Percentiles rank a stretch among this genome's conserved stretches.
Evolutionary conservation across 768 basidiomycete species (phyloP).

Genomic region (Leucosporidium yakuticum): DNA sequence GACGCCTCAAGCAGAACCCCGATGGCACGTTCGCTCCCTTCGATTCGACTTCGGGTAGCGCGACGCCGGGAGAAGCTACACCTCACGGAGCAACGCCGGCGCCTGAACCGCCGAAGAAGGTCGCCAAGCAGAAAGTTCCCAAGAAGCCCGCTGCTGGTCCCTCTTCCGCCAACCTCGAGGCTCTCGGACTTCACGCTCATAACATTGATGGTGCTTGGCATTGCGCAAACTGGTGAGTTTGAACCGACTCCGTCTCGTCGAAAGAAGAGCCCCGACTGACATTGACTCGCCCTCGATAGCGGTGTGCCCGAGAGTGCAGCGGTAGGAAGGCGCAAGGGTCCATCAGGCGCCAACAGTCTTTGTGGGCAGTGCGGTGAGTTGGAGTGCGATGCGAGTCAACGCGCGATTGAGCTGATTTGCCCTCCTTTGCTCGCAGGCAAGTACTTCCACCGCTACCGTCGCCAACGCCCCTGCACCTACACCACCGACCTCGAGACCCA

Average conservation of each 20-base stretch:
- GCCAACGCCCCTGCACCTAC: slow-evolving; percentile 73
- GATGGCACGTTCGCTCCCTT: neutral
- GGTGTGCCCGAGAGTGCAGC: slow-evolving; percentile 84
- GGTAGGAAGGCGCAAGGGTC: slow-evolving; percentile 78
- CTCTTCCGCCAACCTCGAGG: neutral
- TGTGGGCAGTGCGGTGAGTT: slow-evolving; percentile 84
- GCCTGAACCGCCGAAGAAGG: slow-evolving; percentile 19
- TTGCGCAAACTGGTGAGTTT: slow-evolving; percentile 60
- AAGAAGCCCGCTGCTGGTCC: neutral
- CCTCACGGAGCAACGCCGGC: slow-evolving; percentile 14
- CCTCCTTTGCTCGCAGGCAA: slow-evolving; percentile 55
- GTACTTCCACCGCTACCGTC: slow-evolving; percentile 79
- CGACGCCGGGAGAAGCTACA: too few relatives aligned
- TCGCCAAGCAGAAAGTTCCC: neutral
- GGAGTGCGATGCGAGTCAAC: neutral
- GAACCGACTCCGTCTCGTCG: neutral
- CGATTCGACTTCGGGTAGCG: too few relatives aligned
- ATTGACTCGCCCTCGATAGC: neutral
- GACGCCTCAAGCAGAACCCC: neutral
- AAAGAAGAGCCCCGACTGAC: too few relatives aligned
- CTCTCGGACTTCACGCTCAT: slow-evolving; percentile 45
- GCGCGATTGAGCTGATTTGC: slow-evolving; percentile 8
- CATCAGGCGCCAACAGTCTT: slow-evolving; percentile 79
- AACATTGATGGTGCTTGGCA: slow-evolving; percentile 83
- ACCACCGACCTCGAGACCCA: slow-evolving; percentile 70